These are phyloP conservation scores for Fusarium hainanense DNA, from an alignment of 2,329 filamentous ascomycete species.

Conservation along the genomic window DNA sequence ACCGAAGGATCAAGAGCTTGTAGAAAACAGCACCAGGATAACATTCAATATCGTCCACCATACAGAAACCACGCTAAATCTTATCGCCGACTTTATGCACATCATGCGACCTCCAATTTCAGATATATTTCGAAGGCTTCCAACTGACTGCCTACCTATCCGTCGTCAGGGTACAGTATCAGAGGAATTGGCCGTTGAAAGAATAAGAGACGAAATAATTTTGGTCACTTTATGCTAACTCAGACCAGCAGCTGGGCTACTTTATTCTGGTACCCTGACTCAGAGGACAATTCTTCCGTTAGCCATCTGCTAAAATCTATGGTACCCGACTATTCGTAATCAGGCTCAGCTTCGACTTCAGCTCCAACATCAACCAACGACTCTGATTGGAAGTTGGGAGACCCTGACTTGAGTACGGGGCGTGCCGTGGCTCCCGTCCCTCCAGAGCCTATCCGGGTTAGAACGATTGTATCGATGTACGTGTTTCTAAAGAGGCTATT, in stretches of 20 bases:
- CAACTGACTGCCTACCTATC: neutral
- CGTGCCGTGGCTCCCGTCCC: slow-evolving; percentile 44
- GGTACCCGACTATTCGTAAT: neutral
- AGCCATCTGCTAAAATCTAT: neutral
- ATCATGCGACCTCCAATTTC: neutral
- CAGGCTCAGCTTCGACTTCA: slow-evolving; percentile 1
- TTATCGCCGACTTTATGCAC: neutral
- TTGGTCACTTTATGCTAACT: neutral
- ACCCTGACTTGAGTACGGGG: slow-evolving; percentile 14
- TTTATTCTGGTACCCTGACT: neutral
- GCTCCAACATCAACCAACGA: slow-evolving; percentile 12
- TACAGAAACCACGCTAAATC: neutral
- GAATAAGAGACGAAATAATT: neutral
- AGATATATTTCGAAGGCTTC: neutral
- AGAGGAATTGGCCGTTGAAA: neutral
- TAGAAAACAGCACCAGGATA: neutral
- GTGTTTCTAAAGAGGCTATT: slow-evolving; percentile 6
- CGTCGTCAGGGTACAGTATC: neutral
- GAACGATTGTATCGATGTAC: slow-evolving; percentile 10
- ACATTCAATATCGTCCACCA: neutral
- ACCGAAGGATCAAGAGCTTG: neutral
- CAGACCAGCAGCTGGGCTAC: no score
- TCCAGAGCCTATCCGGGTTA: slow-evolving; percentile 31
- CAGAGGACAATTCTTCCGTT: neutral
- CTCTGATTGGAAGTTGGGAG: slow-evolving; percentile 32